A percentile compares a stretch with the other conserved stretches of the same genome.
These are phyloP conservation scores for Pelargonium australe DNA, from an alignment of 441 rosid genomes.

Conservation along the genomic window DNA sequence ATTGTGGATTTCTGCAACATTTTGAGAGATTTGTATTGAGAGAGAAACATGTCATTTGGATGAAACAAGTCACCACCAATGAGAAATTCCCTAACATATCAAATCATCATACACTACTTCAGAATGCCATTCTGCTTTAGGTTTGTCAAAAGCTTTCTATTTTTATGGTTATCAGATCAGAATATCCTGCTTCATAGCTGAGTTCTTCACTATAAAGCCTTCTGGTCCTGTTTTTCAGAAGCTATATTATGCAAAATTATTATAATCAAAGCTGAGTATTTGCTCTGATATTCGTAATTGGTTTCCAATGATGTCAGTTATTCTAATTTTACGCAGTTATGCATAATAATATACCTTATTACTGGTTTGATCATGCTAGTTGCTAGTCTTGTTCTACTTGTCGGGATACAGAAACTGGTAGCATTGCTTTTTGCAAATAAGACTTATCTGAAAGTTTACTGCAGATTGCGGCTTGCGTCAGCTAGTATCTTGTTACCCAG, in stretches of 20 bases:
- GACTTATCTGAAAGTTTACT: conserved; percentile 13
- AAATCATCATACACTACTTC: background rate
- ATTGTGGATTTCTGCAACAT: background rate
- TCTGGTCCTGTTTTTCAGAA: background rate
- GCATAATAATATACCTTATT: background rate
- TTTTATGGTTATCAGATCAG: background rate
- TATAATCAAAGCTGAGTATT: background rate
- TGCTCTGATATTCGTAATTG: too few relatives aligned
- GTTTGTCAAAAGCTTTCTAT: background rate
- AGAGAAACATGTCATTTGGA: background rate
- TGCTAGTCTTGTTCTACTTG: background rate
- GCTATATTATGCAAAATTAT: background rate
- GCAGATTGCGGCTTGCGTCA: conserved; percentile 78
- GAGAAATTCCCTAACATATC: background rate
- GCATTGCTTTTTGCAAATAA: background rate
- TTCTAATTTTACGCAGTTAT: conserved; percentile 3
- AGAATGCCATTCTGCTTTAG: background rate
- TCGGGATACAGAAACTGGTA: background rate
- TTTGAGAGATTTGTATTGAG: background rate
- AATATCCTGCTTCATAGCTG: background rate
- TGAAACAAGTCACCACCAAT: background rate
- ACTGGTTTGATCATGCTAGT: background rate
- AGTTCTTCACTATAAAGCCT: background rate
- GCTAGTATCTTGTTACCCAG: conserved; percentile 45
- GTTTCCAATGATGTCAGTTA: background rate